These are phyloP conservation scores for Oryza meyeriana DNA, from an alignment of 176 grass and related monocot species.

Conservation along the genomic window DNA sequence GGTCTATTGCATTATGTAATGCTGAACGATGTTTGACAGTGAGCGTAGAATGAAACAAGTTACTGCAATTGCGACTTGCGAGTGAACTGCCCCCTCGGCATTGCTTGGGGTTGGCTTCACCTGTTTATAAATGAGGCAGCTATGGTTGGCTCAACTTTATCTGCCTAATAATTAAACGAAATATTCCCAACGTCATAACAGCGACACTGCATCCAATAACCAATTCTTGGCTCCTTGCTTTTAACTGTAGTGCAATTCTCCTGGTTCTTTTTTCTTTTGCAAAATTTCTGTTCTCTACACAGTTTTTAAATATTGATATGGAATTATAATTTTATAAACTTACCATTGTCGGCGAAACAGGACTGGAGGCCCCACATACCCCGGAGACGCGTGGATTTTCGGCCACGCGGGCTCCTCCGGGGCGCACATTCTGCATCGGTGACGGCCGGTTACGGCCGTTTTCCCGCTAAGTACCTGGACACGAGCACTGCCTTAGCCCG, in stretches of 20 bases:
- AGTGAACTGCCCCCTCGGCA: conserved; percentile 9
- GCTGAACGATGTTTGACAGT: background rate
- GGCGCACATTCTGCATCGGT: too few relatives aligned
- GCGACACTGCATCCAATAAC: conserved; percentile 3
- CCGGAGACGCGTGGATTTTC: too few relatives aligned
- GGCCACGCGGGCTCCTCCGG: too few relatives aligned
- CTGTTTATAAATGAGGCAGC: conserved; percentile 2
- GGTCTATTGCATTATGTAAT: background rate
- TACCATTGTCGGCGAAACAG: too few relatives aligned
- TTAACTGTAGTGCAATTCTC: background rate
- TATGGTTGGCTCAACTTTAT: conserved; percentile 20
- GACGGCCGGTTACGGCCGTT: too few relatives aligned
- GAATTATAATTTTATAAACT: background rate
- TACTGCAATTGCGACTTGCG: too few relatives aligned
- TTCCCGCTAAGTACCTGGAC: too few relatives aligned
- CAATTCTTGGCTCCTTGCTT: background rate
- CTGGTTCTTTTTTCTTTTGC: background rate
- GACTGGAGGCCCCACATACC: too few relatives aligned
- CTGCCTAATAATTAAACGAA: conserved; percentile 20
- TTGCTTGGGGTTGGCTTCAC: conserved; percentile 3
- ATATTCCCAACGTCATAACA: conserved; percentile 28
- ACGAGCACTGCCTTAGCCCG: too few relatives aligned
- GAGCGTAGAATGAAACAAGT: conserved; percentile 21
- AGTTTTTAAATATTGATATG: background rate
- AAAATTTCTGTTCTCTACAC: background rate